Evolutionary conservation across 805 yeast species (phyloP), one percentile per base, ranked within the genome.

Genomic region (Candida golubevii): DNA sequence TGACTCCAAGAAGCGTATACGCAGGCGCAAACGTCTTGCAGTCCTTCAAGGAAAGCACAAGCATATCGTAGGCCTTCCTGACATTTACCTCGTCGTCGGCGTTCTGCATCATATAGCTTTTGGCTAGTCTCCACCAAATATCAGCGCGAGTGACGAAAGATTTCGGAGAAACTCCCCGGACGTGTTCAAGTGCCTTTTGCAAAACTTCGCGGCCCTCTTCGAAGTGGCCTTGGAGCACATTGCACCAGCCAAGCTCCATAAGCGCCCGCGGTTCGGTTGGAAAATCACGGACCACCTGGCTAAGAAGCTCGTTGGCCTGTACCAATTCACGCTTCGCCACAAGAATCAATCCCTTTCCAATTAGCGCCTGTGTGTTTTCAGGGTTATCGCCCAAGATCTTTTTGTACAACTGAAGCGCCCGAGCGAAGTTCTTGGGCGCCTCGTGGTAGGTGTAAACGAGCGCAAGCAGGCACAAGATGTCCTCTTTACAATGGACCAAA

Each of bases 361-460:
- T 74, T 44, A 77, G 71, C 0, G 96, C 96, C 38, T 72, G 74
- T 6, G 75, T 64, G 53, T 82, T 79, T 5, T 61, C 55, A 0
- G 61, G 51, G 45, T 65, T 68, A 4, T 55, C 56, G 13, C 48
- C 50, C 26, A 88, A 67, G 3, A 89, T 79, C 23, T 71, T 66
- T 32, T 85, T 84, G 61, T 84, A 93, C 12, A 89, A 62, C 39
- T 78, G 79, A 27, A 84, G 58, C 0, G 99, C 98, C 26, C 82
- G 72, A 2, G 78, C 71, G 57, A 79, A 88, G 63, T 91, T 86
- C 62, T 88, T 88, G 9, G 98, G 99, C 0, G 97, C 85, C 60
- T 91, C 96, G 57, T 82, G 77, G 58, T 87, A 84, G 0, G 95
- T 86, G 58, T 89, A 87, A 1, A 85, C 75, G 0, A 82, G 77